phyloP scores from a whole-genome alignment of 805 yeast species.

The Lipomyces yamanashiensis region DNA sequence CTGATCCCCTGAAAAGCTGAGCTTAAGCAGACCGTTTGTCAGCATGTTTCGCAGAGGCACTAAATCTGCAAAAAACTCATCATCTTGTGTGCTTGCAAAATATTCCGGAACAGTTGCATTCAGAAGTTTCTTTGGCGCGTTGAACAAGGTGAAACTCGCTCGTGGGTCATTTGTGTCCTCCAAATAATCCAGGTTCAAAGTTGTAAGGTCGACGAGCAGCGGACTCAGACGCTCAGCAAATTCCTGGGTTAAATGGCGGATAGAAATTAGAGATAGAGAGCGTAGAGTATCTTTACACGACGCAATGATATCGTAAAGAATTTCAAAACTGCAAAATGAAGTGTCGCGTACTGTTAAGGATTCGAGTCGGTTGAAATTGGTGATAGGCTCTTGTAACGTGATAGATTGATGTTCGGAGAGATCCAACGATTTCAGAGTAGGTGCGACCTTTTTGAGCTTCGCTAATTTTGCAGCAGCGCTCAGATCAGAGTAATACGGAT shows the following conservation, averaged over 20 bases:
- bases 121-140: no score
- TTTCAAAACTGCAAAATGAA: slow-evolving; percentile 4
- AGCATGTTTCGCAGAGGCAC: no score
- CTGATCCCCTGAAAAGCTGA: no score
- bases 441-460: not conserved
- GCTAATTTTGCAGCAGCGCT: not conserved
- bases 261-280: not conserved
- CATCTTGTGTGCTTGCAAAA: no score
- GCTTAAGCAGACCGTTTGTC: no score
- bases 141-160: no score
- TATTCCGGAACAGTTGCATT: no score
- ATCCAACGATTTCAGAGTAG: not conserved
- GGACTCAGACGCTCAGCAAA: no score
- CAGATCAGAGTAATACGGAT: not conserved
- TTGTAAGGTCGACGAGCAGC: no score
- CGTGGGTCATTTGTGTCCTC: no score
- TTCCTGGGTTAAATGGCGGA: not conserved
- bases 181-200: no score
- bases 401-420: not conserved
- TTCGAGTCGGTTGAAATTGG: not conserved
- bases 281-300: not conserved
- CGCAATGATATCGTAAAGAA: not conserved
- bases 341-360: not conserved
- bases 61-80: no score
- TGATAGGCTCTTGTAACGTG: not conserved